Conservation (phyloP, 768 basidiomycete species). For the Wakefieldia striispora region DNA sequence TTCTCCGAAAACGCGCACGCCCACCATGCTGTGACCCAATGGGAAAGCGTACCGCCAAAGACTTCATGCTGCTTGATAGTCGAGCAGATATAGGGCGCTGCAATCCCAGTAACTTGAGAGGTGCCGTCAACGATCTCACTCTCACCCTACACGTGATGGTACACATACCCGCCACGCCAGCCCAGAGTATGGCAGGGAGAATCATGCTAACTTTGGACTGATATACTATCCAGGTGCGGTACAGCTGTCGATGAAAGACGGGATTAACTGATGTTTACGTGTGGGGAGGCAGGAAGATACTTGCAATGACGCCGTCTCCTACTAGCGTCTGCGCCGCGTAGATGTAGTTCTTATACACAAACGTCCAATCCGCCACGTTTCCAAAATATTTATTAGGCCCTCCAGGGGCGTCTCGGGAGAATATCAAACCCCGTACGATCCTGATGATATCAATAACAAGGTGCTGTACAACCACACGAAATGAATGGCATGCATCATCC, state of each 20-base stretch:
- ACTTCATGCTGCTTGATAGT: constrained; percentile 12
- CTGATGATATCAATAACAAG: constrained; percentile 25
- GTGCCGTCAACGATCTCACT: background rate
- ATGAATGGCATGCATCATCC: too few species aligned
- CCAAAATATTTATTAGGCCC: constrained; percentile 26
- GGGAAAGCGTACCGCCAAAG: constrained; percentile 24
- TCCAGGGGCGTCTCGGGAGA: constrained; percentile 15
- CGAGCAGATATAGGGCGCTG: constrained; percentile 17
- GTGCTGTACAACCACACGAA: constrained; percentile 16
- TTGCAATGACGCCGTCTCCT: constrained; percentile 27
- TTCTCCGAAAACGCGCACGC: constrained; percentile 33
- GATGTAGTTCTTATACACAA: constrained; percentile 25
- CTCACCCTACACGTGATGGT: background rate
- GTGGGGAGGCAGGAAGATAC: constrained; percentile 12
- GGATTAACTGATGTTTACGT: background rate
- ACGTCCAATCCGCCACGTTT: constrained; percentile 25
- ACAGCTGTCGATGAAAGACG: constrained; percentile 15
- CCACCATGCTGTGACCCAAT: constrained; percentile 38
- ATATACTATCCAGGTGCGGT: constrained; percentile 34
- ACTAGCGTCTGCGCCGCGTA: constrained; percentile 28
- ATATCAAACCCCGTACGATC: constrained; percentile 26
- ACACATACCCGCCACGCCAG: constrained; percentile 22
- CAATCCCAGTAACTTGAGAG: constrained; percentile 18
- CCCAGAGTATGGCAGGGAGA: constrained; percentile 31
- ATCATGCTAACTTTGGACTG: constrained; percentile 25